These are phyloP conservation scores for Salix dunnii DNA, from an alignment of 345 rosid species.

Conservation along the genomic window DNA sequence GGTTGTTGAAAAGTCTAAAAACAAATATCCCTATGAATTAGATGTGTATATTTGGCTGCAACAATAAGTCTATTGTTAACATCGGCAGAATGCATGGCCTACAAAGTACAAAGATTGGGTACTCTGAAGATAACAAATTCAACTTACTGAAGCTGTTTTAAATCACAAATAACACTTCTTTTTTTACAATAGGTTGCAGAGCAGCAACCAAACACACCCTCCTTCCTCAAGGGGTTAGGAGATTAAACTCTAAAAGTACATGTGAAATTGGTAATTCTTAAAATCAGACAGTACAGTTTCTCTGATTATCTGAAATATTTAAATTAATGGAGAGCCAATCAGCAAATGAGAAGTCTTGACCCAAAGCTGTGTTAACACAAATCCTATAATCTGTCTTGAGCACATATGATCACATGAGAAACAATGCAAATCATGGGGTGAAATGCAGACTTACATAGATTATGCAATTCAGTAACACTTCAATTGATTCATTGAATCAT, in stretches of 20 bases:
- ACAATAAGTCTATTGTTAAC: background rate
- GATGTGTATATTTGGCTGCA: background rate
- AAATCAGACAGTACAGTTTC: background rate
- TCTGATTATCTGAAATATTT: background rate
- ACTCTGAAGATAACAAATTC: background rate
- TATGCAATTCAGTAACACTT: too few relatives aligned
- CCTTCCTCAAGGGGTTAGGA: background rate
- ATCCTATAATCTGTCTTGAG: too few relatives aligned
- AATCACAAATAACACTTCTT: background rate
- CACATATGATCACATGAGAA: too few relatives aligned
- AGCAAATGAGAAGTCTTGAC: background rate
- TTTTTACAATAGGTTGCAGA: too few relatives aligned
- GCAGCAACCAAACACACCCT: too few relatives aligned
- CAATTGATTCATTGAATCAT: too few relatives aligned
- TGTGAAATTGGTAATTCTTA: too few relatives aligned
- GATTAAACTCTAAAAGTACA: background rate
- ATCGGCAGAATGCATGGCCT: background rate
- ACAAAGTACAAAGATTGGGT: background rate
- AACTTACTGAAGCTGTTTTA: background rate
- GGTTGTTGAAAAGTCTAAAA: background rate
- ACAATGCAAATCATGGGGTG: too few relatives aligned
- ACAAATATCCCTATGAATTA: background rate
- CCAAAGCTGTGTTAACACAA: background rate
- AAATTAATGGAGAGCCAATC: background rate
- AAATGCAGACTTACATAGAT: too few relatives aligned